Evolutionary conservation across 345 rosid genomes (phyloP).

Genomic region (Salix suchowensis): DNA sequence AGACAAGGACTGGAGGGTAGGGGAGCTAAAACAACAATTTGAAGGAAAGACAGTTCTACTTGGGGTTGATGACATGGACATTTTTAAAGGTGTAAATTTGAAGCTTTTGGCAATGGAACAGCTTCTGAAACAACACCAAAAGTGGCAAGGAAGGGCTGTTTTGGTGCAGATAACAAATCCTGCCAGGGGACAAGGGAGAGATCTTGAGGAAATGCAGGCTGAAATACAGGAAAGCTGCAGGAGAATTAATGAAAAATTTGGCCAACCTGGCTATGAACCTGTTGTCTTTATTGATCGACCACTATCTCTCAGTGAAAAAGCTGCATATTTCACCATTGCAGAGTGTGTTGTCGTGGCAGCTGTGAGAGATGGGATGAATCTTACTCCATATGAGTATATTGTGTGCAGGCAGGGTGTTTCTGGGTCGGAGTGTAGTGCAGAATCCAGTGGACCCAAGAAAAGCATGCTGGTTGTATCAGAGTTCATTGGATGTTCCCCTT

Average conservation of each 20-base stretch:
- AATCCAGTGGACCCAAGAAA: slow-evolving; percentile 41
- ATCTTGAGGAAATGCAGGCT: slow-evolving; percentile 59
- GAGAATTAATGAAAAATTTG: slow-evolving; percentile 60
- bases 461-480: slow-evolving; percentile 79
- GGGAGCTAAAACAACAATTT: slow-evolving; percentile 65
- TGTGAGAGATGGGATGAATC: slow-evolving; percentile 85
- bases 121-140: slow-evolving; percentile 62
- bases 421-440: slow-evolving; percentile 32
- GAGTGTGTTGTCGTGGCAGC: slow-evolving; percentile 76
- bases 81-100: slow-evolving; percentile 70
- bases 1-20: slow-evolving; percentile 66
- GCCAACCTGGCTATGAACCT: slow-evolving; percentile 60
- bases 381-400: slow-evolving; percentile 67
- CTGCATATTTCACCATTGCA: slow-evolving; percentile 61
- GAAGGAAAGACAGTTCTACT: slow-evolving; percentile 64
- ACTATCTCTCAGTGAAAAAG: slow-evolving; percentile 51
- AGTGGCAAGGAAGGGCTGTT: slow-evolving; percentile 68
- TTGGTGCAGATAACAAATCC: slow-evolving; percentile 70
- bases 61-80: slow-evolving; percentile 83
- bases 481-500: slow-evolving; percentile 84
- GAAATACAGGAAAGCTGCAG: slow-evolving; percentile 54
- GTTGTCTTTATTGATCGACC: slow-evolving; percentile 62
- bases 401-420: slow-evolving; percentile 62
- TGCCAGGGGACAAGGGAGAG: slow-evolving; percentile 64
- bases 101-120: slow-evolving; percentile 76